phyloP scores from a whole-genome alignment of 192 early-diverging fungal species.

The Pilobolus umbonatus region DNA sequence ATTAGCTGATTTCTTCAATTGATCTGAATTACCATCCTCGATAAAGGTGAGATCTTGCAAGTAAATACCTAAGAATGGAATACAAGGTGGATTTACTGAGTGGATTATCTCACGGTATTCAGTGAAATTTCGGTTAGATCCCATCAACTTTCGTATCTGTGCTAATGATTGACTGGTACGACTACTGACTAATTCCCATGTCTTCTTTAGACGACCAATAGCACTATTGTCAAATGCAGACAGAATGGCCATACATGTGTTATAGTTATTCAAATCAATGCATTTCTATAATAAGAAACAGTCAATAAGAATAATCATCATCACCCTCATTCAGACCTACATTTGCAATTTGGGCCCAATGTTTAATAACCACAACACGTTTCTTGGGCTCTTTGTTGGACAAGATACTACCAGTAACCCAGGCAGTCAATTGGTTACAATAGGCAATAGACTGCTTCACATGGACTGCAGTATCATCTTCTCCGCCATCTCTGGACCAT shows the following conservation, averaged over 20 bases:
- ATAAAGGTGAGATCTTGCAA: constrained; percentile 82
- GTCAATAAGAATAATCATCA: constrained; percentile 11
- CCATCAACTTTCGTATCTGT: constrained; percentile 66
- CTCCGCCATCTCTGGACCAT: constrained; percentile 62
- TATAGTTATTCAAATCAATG: constrained; percentile 89
- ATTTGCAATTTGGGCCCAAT: constrained; percentile 78
- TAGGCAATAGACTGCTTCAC: constrained; percentile 82
- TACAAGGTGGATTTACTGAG: constrained; percentile 63
- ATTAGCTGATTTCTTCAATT: constrained; percentile 51
- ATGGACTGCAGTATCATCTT: constrained; percentile 68
- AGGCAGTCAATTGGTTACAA: constrained; percentile 78
- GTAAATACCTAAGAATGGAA: constrained; percentile 78
- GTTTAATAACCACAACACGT: constrained; percentile 72
- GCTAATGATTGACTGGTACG: constrained; percentile 46
- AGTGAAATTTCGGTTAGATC: constrained; percentile 66
- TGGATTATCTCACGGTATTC: constrained; percentile 74
- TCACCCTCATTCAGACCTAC: constrained; percentile 23
- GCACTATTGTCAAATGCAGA: constrained; percentile 86
- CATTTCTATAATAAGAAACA: constrained; percentile 49
- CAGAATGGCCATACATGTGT: constrained; percentile 84
- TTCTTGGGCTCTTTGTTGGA: constrained; percentile 75
- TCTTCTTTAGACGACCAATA: constrained; percentile 82
- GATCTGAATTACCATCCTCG: constrained; percentile 75
- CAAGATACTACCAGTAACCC: constrained; percentile 83
- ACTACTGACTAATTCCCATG: constrained; percentile 67